Conservation (phyloP, 2,329 filamentous ascomycete genomes). For the Aureobasidium zeae region DNA sequence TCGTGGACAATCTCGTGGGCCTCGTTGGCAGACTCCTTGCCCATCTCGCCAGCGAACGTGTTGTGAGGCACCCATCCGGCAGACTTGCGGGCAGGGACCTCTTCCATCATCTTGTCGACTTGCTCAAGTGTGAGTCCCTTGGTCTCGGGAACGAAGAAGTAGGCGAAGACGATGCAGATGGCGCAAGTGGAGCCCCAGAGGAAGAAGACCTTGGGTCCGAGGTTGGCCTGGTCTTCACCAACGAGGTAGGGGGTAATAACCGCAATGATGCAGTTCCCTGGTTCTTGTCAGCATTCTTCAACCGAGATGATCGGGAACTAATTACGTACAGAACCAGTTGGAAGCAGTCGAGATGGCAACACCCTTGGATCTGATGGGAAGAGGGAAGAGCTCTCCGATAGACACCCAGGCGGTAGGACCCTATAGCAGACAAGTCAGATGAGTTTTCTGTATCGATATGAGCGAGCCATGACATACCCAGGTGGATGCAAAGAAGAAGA, state of each 20-base stretch:
- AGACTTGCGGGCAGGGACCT: conserved; percentile 36
- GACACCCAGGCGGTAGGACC: conserved; percentile 30
- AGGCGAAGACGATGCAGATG: conserved; percentile 29
- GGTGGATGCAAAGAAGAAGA: conserved; percentile 83
- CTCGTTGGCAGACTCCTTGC: conserved; percentile 15
- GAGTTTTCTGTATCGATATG: no score
- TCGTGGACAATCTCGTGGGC: conserved; percentile 16
- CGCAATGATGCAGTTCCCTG: not conserved
- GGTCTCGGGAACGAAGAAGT: conserved; percentile 32
- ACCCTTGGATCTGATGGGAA: conserved; percentile 45
- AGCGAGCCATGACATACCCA: no score
- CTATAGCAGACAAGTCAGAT: conserved; percentile 42
- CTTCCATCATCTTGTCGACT: conserved; percentile 36
- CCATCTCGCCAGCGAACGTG: conserved; percentile 25
- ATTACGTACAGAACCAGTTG: conserved; percentile 85
- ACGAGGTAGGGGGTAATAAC: conserved; percentile 69
- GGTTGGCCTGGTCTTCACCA: conserved; percentile 46
- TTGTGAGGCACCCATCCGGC: conserved; percentile 26
- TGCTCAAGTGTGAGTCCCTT: conserved; percentile 34
- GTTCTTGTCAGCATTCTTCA: not conserved
- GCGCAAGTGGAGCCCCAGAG: conserved; percentile 34
- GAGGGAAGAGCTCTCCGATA: conserved; percentile 82
- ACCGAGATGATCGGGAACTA: conserved; percentile 29
- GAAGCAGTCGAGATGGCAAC: conserved; percentile 78
- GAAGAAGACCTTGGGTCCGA: conserved; percentile 41